Evolutionary conservation across 2,329 filamentous ascomycete species (phyloP), one percentile per base, ranked within the genome.

Genomic region (Teratosphaeria epicoccoides): DNA sequence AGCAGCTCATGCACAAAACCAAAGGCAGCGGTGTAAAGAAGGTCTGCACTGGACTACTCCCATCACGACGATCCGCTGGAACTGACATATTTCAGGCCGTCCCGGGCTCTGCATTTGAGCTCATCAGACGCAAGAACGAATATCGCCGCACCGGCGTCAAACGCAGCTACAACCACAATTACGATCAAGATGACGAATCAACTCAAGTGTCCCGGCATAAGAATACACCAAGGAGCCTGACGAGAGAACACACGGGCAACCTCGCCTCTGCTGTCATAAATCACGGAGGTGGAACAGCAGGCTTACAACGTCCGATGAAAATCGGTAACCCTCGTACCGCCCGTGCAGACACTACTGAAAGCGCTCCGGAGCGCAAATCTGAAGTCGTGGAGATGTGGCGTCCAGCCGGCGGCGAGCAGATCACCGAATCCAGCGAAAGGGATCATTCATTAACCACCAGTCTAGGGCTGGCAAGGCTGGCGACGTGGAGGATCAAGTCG

Each of bases 341-440:
- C n/a, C 33, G n/a, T 17, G n/a, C 33, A 40, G n/a, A 20, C 33
- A 6, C 33, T n/a, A 2, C 48, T 22, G 37, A 5, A 4, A 5
- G 10, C 24, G 45, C 11, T 17, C 6, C 14, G 5, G 28, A 29
- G 12, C 23, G 14, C 24, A 26, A 29, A 1, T 11, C 37, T 26
- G 33, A 1, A 5, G 37, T 26, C 29, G 43, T 52, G 40, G 52
- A 54, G 40, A 9, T 2, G 17, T 54, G 52, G 52, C 49, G 46
- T 40, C 49, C 49, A 17, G 50, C 50, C 7, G 50, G 53, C 28
- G 53, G 53, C 47, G 53, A 50, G 22, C 9, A 28, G 2, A 12
- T 20, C 10, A 37, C 28, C 12, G 6, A n/a, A 9, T 17, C 20
- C 20, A 3, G 23, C 28, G 12, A 49, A 26, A 25, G n/a, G 6